These are phyloP conservation scores for Chlamydomonas asymmetrica DNA, from an alignment of 139 green algal genomes.

Conservation along the genomic window DNA sequence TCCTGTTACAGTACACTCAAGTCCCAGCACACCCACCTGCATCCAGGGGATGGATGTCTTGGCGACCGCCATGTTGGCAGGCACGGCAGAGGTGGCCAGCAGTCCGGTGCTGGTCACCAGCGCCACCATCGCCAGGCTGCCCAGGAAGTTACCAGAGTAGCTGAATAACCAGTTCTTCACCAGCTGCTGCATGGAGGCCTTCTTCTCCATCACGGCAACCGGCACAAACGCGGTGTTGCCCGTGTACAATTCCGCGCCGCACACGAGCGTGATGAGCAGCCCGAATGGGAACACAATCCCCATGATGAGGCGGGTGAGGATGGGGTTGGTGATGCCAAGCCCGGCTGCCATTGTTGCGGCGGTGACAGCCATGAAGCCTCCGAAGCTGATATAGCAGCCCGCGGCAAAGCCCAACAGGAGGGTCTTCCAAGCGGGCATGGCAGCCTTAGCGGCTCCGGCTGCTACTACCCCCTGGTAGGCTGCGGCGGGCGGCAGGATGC, in stretches of 20 bases:
- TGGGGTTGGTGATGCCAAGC: slow-evolving; percentile 60
- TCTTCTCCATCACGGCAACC: slow-evolving; percentile 62
- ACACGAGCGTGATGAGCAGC: slow-evolving; percentile 66
- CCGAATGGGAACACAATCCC: slow-evolving; percentile 72
- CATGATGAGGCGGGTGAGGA: slow-evolving; percentile 55
- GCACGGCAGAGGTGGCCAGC: slow-evolving; percentile 34
- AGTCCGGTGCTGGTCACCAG: slow-evolving; percentile 63
- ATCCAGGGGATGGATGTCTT: slow-evolving; percentile 45
- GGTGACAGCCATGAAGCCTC: slow-evolving; percentile 62
- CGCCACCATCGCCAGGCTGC: slow-evolving; percentile 63
- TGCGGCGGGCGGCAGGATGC: slow-evolving; percentile 26
- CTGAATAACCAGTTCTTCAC: slow-evolving; percentile 72
- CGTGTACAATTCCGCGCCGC: slow-evolving; percentile 86
- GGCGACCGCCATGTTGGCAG: slow-evolving; percentile 43
- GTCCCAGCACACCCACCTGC: slow-evolving; percentile 16
- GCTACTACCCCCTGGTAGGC: slow-evolving; percentile 39
- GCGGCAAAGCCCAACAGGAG: slow-evolving; percentile 59
- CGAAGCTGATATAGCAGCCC: slow-evolving; percentile 73
- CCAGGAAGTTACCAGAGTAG: slow-evolving; percentile 86
- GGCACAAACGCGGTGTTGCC: slow-evolving; percentile 77
- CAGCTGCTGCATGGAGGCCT: slow-evolving; percentile 62
- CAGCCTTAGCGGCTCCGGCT: slow-evolving; percentile 19
- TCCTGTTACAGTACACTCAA: background rate
- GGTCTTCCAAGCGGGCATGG: slow-evolving; percentile 30
- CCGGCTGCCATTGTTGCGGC: slow-evolving; percentile 54